Evolutionary conservation across 2,329 filamentous ascomycete genomes (phyloP).

Genomic region (Trichoderma sp.): DNA sequence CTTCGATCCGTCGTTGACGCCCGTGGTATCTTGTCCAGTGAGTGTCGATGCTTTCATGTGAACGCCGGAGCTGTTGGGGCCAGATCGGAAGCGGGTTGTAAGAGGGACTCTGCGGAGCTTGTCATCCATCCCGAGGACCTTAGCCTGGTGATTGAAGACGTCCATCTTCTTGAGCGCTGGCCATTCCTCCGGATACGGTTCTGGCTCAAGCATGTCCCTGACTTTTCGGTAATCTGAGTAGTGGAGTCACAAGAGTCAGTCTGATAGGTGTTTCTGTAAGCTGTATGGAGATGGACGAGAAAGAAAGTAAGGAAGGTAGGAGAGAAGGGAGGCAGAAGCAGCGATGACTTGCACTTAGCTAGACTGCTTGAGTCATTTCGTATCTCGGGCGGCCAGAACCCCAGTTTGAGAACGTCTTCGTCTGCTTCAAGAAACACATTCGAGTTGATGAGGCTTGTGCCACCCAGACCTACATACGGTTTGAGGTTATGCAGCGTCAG

Average conservation of each 20-base stretch:
- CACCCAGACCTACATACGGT: slow-evolving; percentile 53
- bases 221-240: slow-evolving; percentile 59
- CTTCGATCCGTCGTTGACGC: slow-evolving; percentile 69
- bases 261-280: not conserved
- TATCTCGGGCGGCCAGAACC: slow-evolving; percentile 63
- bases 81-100: slow-evolving; percentile 64
- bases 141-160: slow-evolving; percentile 60
- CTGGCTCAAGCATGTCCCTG: slow-evolving; percentile 59
- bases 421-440: slow-evolving; percentile 68
- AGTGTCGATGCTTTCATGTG: slow-evolving; percentile 62
- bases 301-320: not conserved
- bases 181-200: slow-evolving; percentile 59
- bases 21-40: slow-evolving; percentile 65
- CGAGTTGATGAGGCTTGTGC: slow-evolving; percentile 67
- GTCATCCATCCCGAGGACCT: slow-evolving; percentile 51
- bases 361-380: slow-evolving; percentile 45
- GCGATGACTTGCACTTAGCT: slow-evolving; percentile 50
- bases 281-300: not conserved
- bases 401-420: slow-evolving; percentile 53
- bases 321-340: no score
- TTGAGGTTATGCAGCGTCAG: slow-evolving; percentile 36
- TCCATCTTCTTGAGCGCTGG: slow-evolving; percentile 60
- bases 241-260: not conserved
- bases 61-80: slow-evolving; percentile 65
- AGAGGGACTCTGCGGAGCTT: slow-evolving; percentile 61